Conservation (phyloP, 352 stramenopile genomes). For the Phytopythium helicoides region DNA sequence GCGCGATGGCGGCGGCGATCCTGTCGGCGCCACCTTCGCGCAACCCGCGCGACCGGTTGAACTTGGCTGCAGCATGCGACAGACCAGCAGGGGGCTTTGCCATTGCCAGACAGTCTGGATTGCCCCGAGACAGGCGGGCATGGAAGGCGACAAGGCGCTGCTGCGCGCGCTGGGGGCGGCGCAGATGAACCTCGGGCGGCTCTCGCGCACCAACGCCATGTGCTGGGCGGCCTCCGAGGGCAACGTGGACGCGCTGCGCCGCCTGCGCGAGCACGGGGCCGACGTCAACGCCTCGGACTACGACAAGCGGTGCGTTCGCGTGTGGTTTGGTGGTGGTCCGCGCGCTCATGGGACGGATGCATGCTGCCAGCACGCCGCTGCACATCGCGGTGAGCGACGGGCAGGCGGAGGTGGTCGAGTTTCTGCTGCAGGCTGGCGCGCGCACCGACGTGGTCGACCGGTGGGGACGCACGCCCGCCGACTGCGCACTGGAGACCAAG, state of each 20-base stretch:
- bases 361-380: constrained; percentile 57
- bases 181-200: constrained; percentile 9
- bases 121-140: too few species aligned
- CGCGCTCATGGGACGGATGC: neutral
- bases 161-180: neutral
- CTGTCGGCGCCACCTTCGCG: too few species aligned
- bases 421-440: constrained; percentile 60
- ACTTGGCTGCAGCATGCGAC: too few species aligned
- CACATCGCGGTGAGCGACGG: constrained; percentile 75
- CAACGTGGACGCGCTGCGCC: constrained; percentile 58
- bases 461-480: constrained; percentile 66
- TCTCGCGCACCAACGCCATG: constrained; percentile 69
- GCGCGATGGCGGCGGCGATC: too few species aligned
- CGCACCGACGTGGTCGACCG: constrained; percentile 51
- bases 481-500: constrained; percentile 57
- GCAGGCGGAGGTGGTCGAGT: constrained; percentile 52
- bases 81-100: too few species aligned
- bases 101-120: too few species aligned
- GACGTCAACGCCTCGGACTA: constrained; percentile 79
- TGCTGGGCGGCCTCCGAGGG: constrained; percentile 71
- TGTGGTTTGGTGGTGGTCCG: neutral
- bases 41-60: too few species aligned
- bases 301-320: constrained; percentile 54
- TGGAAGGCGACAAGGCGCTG: constrained; percentile 1
- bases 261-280: constrained; percentile 50